Evolutionary conservation across 495 filamentous ascomycete species (phyloP).

Genomic region (Tuber indicum): DNA sequence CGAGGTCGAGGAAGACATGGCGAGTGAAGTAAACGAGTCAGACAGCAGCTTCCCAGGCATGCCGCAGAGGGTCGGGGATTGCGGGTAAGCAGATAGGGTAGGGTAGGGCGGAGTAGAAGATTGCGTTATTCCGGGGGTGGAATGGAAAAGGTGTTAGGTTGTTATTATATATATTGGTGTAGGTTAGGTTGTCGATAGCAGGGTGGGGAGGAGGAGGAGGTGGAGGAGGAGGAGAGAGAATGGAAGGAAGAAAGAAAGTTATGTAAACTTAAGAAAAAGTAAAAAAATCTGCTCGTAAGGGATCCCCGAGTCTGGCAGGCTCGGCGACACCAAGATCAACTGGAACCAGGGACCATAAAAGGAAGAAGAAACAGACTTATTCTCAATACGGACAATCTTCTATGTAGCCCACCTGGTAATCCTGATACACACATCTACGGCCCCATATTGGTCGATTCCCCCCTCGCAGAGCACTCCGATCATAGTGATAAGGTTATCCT

Average conservation of each 20-base stretch:
- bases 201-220: no score
- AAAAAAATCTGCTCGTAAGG: background rate
- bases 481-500: background rate
- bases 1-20: constrained; percentile 17
- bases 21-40: constrained; percentile 21
- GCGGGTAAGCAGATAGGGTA: background rate
- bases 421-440: background rate
- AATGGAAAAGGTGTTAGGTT: constrained; percentile 1
- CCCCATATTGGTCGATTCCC: background rate
- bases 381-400: background rate
- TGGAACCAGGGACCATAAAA: background rate
- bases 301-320: background rate
- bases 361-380: background rate
- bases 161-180: no score
- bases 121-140: background rate
- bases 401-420: background rate
- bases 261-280: background rate
- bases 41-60: constrained; percentile 41
- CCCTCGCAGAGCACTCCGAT: background rate
- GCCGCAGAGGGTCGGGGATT: constrained; percentile 2
- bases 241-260: background rate
- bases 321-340: constrained; percentile 2
- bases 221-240: no score
- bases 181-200: no score
- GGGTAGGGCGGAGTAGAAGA: background rate